Evolutionary conservation across 331 rosid genomes (phyloP).

Genomic region (Malus hybrid): DNA sequence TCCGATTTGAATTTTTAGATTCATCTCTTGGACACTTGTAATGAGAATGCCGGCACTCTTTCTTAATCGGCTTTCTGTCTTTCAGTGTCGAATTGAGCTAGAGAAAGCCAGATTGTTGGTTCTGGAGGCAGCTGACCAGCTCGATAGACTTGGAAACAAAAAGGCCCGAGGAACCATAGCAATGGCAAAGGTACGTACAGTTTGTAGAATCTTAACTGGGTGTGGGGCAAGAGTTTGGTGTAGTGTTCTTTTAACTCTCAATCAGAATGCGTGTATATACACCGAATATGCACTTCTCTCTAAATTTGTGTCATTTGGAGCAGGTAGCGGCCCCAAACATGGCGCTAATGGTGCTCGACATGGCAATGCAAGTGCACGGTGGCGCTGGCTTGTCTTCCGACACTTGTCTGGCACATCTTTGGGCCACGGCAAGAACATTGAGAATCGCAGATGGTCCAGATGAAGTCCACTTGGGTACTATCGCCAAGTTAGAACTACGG

Average conservation of each 20-base stretch:
- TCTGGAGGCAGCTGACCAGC: slow-evolving; percentile 89
- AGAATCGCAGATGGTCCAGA: slow-evolving; percentile 96
- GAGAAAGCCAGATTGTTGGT: slow-evolving; percentile 78
- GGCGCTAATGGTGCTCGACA: slow-evolving; percentile 83
- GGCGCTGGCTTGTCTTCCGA: slow-evolving; percentile 84
- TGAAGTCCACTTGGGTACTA: slow-evolving; percentile 93
- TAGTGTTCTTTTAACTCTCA: background rate
- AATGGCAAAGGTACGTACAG: slow-evolving; percentile 80
- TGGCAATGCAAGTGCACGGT: slow-evolving; percentile 98
- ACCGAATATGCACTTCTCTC: background rate
- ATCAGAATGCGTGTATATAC: background rate
- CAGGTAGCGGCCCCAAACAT: slow-evolving; percentile 92
- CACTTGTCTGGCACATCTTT: slow-evolving; percentile 78
- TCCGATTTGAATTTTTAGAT: background rate
- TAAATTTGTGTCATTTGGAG: slow-evolving; percentile 11
- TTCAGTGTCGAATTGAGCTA: slow-evolving; percentile 82
- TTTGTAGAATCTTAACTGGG: background rate
- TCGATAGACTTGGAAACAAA: slow-evolving; percentile 81
- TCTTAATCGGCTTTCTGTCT: slow-evolving; percentile 1
- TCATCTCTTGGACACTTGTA: background rate
- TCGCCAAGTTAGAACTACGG: slow-evolving; percentile 76
- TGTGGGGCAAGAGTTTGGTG: background rate
- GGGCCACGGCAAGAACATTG: slow-evolving; percentile 84
- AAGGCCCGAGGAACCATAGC: slow-evolving; percentile 82
- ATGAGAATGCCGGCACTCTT: background rate